Base-by-base conservation (phyloP, 73 alveolate species). In the Durusdinium trenchii region DNA sequence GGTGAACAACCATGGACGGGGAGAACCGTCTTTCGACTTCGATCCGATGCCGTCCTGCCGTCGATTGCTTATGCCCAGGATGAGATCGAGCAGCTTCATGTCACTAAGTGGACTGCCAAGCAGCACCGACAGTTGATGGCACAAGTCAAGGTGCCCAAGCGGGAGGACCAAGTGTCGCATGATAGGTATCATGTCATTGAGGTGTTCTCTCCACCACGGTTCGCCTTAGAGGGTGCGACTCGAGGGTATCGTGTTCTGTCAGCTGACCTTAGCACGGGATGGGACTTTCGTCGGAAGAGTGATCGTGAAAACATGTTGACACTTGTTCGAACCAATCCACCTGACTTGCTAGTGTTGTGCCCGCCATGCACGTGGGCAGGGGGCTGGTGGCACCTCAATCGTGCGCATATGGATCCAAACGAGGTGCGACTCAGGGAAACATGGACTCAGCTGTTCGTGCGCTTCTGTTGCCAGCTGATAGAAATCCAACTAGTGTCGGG, bases 331-430 rank as follows among this genome's bases (percentile, higher is more conserved):
- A 0, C 7, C 3, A 0, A 43, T 0, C 26, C 30, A 35, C 93
- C 93, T 0, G 50, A 82, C 6, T 50, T 82, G 51, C 48, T 82
- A 4, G 52, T 50, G 32, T 10, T 82, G 48, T 9, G 93, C n/a
- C 93, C 93, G 43, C 93, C 93, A 12, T 82, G 93, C 50, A 82
- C 93, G 6, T 82, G 93, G 93, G 71, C 71, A 0, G 93, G 73
- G 12, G 93, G 93, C 6, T 82, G 93, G 93, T 82, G 23, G 52
- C 73, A 82, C 3, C 71, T 82, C 51, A 82, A 82, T 40, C 30
- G 10, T 18, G 20, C 23, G 1, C 89, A 45, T 43, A 45, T 79
- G 71, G 38, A 35, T 4, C 51, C 48, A 3, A 3, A 26, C 1
- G 40, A 52, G 23, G 45, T 46, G 0, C 64, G 20, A 0, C 60